These are phyloP conservation scores for Pilasporangium apinafurcum DNA, from an alignment of 352 stramenopile species.

Conservation along the genomic window DNA sequence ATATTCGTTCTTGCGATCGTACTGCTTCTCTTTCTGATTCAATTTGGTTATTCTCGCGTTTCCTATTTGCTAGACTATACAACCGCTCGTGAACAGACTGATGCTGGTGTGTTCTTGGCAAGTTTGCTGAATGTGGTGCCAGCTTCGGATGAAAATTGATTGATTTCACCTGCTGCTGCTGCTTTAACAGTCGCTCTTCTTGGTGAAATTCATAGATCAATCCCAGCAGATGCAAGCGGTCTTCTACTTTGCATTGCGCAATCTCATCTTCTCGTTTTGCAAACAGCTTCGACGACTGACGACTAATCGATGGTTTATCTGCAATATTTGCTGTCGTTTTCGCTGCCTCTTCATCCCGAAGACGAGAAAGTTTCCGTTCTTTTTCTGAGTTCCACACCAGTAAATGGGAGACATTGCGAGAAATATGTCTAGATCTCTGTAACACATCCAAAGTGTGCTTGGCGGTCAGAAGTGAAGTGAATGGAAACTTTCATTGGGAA, in stretches of 20 bases:
- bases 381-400: conserved; percentile 59
- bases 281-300: conserved; percentile 24
- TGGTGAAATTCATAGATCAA: conserved; percentile 69
- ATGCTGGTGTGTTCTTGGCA: conserved; percentile 14
- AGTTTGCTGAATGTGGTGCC: conserved; percentile 45
- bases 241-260: conserved; percentile 55
- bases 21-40: conserved; percentile 2
- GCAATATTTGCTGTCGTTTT: conserved; percentile 21
- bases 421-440: conserved; percentile 55
- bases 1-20: background rate
- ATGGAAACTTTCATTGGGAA: background rate
- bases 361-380: conserved; percentile 35
- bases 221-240: conserved; percentile 57
- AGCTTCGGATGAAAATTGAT: conserved; percentile 24
- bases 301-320: conserved; percentile 23
- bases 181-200: conserved; percentile 28
- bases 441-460: background rate
- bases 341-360: conserved; percentile 26
- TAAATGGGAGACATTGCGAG: conserved; percentile 51
- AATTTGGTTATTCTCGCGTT: background rate
- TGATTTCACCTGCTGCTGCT: conserved; percentile 5
- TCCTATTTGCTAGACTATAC: conserved; percentile 31
- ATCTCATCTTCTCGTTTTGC: conserved; percentile 35
- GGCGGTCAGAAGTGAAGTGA: background rate
- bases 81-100: conserved; percentile 46